Base-by-base conservation (phyloP, 495 filamentous ascomycete species). In the Hyaloscypha variabilis region DNA sequence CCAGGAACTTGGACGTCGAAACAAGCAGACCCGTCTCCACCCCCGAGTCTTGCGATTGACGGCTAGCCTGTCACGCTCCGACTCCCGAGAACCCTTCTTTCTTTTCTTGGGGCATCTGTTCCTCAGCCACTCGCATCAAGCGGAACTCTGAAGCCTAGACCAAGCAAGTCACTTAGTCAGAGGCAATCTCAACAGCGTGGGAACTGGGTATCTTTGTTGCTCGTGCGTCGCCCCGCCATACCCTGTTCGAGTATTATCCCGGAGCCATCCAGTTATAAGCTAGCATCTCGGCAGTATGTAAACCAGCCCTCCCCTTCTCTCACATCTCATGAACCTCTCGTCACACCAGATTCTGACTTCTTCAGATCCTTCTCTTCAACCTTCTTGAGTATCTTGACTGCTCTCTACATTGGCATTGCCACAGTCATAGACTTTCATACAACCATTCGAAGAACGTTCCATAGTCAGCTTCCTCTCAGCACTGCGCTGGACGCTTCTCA, bases 1-100 rank as follows among this genome's bases (percentile, higher is more conserved):
- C 53, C 53, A 54, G 28, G 50, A 46, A 65, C 63, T 63, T 63
- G 58, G 67, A 69, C 67, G 64, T 66, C 67, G 67, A 69, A 69
- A 66, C 67, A 64, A 66, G 63, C 67, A 60, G 63, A 62, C 63
- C 26, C 31, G 54, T 55, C 63, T 58, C 67, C 67, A 63, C 63
- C 54, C 36, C 67, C 60, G 46, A 57, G 62, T 66, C 67, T 64
- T 59, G 42, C 59, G 64, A 66, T 66, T 69, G 58, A 66, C 67
- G 60, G 67, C 52, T 66, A 69, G 59, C n/a, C 56, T 54, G 52
- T 61, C 62, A 57, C 30, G 10, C 42, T 14, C n/a, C 53, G 50
- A 49, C 59, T 66, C 55, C 67, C 63, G 67, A 69, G 21, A 50
- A 62, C 57, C 53, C 63, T 69, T 65, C 56, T 68, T 64, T 65